Conservation (phyloP, 805 yeast genomes). For the Komagataella phaffii region DNA sequence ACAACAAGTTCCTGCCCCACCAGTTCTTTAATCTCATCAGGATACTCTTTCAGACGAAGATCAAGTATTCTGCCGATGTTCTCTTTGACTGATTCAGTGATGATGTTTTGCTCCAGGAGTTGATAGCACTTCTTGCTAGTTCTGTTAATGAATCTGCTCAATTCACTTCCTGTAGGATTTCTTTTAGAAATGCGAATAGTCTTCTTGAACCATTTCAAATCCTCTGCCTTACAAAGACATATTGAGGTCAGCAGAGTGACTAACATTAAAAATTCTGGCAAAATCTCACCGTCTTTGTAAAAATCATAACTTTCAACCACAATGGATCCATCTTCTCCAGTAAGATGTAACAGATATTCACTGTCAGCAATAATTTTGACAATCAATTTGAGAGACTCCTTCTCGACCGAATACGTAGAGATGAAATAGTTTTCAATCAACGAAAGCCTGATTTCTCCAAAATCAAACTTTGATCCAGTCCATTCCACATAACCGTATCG, state of each 20-base stretch:
- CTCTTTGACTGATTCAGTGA: conserved; percentile 23
- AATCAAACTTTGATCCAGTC: conserved; percentile 60
- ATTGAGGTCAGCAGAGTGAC: conserved; percentile 35
- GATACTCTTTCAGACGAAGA: conserved; percentile 32
- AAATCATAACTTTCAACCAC: conserved; percentile 52
- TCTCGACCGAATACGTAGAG: conserved; percentile 10
- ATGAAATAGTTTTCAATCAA: conserved; percentile 25
- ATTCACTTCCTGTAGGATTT: conserved; percentile 9
- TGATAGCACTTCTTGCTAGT: conserved; percentile 48
- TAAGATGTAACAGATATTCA: conserved; percentile 17
- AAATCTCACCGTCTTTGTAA: conserved; percentile 39
- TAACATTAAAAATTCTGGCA: conserved; percentile 43
- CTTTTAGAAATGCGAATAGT: conserved; percentile 7
- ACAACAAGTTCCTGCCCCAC: conserved; percentile 7
- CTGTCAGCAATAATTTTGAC: conserved; percentile 22
- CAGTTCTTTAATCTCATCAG: conserved; percentile 12
- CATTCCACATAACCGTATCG: conserved; percentile 84
- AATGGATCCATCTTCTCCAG: conserved; percentile 20
- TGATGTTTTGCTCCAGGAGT: conserved; percentile 33
- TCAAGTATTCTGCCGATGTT: conserved; percentile 21
- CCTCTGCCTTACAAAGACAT: conserved; percentile 16
- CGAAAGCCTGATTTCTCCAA: conserved; percentile 55
- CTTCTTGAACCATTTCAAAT: conserved; percentile 17
- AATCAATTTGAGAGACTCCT: conserved; percentile 20
- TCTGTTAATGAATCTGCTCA: conserved; percentile 27